Evolutionary conservation across 2,329 filamentous ascomycete species (phyloP).

Genomic region (Seiridium unicorne): DNA sequence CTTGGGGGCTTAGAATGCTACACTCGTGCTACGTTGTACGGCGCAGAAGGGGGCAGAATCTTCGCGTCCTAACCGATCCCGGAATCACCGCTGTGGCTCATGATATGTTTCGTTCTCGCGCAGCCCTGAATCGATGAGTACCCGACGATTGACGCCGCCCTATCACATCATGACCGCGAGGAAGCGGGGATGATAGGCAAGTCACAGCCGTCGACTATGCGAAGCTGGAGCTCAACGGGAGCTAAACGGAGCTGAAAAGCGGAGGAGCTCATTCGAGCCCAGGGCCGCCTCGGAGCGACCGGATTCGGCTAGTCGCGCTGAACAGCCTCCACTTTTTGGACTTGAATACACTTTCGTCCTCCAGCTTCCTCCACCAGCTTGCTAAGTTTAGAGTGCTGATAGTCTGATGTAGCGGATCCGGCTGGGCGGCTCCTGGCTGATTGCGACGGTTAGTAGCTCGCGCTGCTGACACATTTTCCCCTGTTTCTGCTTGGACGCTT

Average conservation of each 20-base stretch:
- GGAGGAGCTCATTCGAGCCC: not conserved
- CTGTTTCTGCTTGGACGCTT: not conserved
- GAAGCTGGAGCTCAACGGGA: not conserved
- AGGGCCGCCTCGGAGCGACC: not conserved
- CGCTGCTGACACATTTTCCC: not conserved
- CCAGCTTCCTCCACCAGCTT: not conserved
- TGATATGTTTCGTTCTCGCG: no score
- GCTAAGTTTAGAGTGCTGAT: not conserved
- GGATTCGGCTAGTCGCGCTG: not conserved
- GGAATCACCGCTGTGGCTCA: no score
- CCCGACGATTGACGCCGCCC: no score
- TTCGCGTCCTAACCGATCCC: no score
- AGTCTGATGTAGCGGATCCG: not conserved
- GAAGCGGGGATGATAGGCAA: not conserved
- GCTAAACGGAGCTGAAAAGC: not conserved
- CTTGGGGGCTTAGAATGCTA: not conserved
- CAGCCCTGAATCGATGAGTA: no score
- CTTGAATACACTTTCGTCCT: not conserved
- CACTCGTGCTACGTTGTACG: not conserved
- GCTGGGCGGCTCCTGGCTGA: not conserved
- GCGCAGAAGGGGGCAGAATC: no score
- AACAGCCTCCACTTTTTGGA: not conserved
- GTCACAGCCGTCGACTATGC: not conserved
- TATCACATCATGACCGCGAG: not conserved
- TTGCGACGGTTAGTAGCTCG: not conserved